These are phyloP conservation scores for Lasiodiplodia hormozganensis DNA, from an alignment of 2,329 filamentous ascomycete genomes.

Conservation along the genomic window DNA sequence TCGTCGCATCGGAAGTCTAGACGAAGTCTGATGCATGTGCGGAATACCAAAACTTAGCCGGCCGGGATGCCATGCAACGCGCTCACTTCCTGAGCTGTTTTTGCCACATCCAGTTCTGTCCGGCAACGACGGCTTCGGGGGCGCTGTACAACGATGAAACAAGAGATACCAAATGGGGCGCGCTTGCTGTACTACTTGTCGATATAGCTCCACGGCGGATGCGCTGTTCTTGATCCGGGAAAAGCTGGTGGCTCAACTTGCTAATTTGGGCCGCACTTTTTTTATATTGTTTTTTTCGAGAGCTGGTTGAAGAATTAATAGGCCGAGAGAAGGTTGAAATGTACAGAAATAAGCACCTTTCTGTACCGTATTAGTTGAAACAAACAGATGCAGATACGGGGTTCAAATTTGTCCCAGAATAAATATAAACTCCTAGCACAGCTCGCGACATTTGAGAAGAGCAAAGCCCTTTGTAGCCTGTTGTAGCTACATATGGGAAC, in stretches of 20 bases:
- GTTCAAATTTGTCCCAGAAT: no score
- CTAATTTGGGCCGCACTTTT: conserved; percentile 10
- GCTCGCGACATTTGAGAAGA: no score
- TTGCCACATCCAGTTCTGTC: conserved; percentile 50
- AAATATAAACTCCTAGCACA: no score
- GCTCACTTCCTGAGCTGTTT: conserved; percentile 52
- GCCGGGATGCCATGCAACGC: conserved; percentile 28
- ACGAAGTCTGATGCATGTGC: no score
- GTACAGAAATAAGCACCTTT: neutral
- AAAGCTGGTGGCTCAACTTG: conserved; percentile 10
- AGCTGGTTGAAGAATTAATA: neutral
- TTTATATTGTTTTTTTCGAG: neutral
- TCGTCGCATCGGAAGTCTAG: neutral
- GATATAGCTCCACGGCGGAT: conserved; percentile 18
- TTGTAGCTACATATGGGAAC: no score
- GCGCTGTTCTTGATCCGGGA: conserved; percentile 8
- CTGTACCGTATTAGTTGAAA: no score
- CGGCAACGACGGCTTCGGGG: neutral
- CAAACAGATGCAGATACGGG: no score
- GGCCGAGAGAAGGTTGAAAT: neutral
- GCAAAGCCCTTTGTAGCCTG: no score
- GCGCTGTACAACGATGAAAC: neutral
- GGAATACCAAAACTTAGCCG: no score
- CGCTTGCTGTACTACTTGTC: conserved; percentile 25
- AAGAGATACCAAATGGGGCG: neutral